Base-by-base conservation (phyloP, 129 eudicot species). In the Deinandra increscens region DNA sequence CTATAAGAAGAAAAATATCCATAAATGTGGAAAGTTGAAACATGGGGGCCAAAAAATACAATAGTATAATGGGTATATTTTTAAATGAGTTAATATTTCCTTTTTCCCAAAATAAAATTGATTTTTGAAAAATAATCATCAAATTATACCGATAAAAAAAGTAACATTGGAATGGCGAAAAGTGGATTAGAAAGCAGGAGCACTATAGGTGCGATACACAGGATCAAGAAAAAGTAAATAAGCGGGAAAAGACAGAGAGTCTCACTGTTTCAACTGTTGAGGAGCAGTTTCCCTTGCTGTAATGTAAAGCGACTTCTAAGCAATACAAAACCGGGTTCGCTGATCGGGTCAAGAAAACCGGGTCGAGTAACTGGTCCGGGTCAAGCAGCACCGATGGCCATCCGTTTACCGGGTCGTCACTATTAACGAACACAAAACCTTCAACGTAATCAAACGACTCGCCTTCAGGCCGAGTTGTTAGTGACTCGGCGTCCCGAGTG, bases 361-460 rank as follows among this genome's bases (percentile, higher is more conserved):
- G 89, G 91, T 91, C 85, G 22, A 86, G 79, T 6, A 9, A 1
- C 1, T 84, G 91, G 31, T 75, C 43, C 66, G 86, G 56, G 58
- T 78, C 73, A 68, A 92, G 70, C 4, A 81, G 63, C 29, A 92
- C 98, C 38, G 91, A 80, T 7, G 85, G 83, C 89, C 91, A 88
- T 55, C 98, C 98, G 37, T 86, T 92, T 9, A 92, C 87, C 70
- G 95, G 87, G 88, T 92, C 96, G 51, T 84, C 86, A 45, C 84
- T 84, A 79, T 92, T 92, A 31, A 85, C 88, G 36, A 92, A 88
- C 42, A 76, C 95, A 60, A 92, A 92, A 2, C 98, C 98, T 77
- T 88, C 98, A 42, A 88, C 86, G 82, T 92, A 92, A 79, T 92
- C 91, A 64, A 92, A 88, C 56, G 83, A 72, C 18, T 81, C 79